Evolutionary conservation across 345 rosid genomes (phyloP), one percentile per base, ranked within the genome.

Genomic region (Camelina hispida): DNA sequence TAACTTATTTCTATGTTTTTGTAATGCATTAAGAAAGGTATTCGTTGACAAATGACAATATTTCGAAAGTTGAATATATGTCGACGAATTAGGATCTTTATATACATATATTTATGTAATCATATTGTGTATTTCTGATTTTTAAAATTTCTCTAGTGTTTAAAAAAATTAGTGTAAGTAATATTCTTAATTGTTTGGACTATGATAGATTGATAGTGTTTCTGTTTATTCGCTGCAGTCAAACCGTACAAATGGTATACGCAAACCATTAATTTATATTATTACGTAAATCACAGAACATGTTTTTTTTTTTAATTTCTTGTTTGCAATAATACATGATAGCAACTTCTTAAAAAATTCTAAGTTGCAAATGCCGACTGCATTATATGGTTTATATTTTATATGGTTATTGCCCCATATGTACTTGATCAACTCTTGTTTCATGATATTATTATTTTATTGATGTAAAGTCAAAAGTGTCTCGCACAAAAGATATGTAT

Each of bases 371-470:
- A 28, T 28, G 0, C 5, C 30, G 30, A 28, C 30, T 28, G 30
- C 30, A 28, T 28, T 28, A 28, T 5, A 28, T 28, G 5, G 30
- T 4, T 28, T 4, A 28, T 28, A 28, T 28, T 28, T 28, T 28
- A 28, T 4, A 28, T 28, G 5, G 4, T 28, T 28, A 28, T n/a
- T 42, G 70, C 17, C 34, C 34, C 50, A 48, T 66, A 13, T 64
- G 56, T 43, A 54, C 71, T 74, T 56, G 66, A 63, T 30, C 77
- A 73, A 73, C 63, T 42, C 12, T 16, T 43, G 14, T 42, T 62
- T 53, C 53, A 56, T 42, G 18, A 62, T 28, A 28, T 52, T 72
- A 7, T 15, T 20, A 55, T 4, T n/a, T 50, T 38, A n/a, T n/a
- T 28, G 44, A 44, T 44, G 71, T 42, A 65, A 73, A 65, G 66